A percentile compares a stretch with the other conserved stretches of the same genome.
These are phyloP conservation scores for Suzukiozyma palmioleophila DNA, from an alignment of 1,139 yeast species.

Conservation along the genomic window DNA sequence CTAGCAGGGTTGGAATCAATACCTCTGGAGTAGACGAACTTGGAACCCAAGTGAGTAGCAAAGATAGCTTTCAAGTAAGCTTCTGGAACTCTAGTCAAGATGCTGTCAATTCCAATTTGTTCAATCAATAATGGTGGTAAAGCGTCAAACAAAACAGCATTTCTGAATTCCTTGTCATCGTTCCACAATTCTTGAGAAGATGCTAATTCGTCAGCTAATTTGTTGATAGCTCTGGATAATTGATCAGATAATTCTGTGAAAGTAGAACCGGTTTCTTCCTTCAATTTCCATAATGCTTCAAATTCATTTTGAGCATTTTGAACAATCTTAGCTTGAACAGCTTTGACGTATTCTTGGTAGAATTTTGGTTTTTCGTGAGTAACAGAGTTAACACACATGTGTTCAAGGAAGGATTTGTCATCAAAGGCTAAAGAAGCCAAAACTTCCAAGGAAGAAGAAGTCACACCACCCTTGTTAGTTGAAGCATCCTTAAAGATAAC, in stretches of 20 bases:
- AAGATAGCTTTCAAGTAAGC: conserved; percentile 85
- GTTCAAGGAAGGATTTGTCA: conserved; percentile 69
- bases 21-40: conserved; percentile 85
- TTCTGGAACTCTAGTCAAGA: conserved; percentile 77
- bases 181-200: conserved; percentile 81
- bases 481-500: conserved; percentile 92
- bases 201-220: conserved; percentile 84
- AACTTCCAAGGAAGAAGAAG: conserved; percentile 93
- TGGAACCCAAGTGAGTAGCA: conserved; percentile 85
- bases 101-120: conserved; percentile 70
- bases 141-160: conserved; percentile 70
- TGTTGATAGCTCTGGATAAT: conserved; percentile 81
- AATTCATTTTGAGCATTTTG: conserved; percentile 82
- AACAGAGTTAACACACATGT: conserved; percentile 66
- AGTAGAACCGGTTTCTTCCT: conserved; percentile 61
- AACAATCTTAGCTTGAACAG: conserved; percentile 74
- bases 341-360: conserved; percentile 75
- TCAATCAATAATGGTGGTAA: conserved; percentile 72
- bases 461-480: conserved; percentile 97
- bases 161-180: conserved; percentile 72
- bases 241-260: conserved; percentile 81
- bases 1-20: conserved; percentile 78
- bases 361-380: conserved; percentile 61
- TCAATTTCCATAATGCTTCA: conserved; percentile 79
- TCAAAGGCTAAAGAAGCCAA: conserved; percentile 90